Conservation (phyloP, 2,329 filamentous ascomycete species). For the Pezicula carpinea region DNA sequence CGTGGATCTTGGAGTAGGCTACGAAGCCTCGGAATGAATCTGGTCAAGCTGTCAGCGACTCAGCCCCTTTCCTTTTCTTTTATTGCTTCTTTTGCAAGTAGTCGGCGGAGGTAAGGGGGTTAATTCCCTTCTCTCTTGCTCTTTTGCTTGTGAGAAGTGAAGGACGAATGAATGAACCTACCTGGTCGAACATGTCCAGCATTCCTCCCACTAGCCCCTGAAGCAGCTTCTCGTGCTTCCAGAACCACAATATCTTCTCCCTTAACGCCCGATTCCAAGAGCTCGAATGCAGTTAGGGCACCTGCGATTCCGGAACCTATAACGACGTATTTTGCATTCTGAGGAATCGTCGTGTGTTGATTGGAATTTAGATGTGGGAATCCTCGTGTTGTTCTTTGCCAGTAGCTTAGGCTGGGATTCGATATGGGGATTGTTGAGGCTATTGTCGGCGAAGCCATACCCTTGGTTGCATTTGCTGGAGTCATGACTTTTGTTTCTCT, state of each 20-base stretch:
- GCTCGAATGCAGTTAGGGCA: slow-evolving; percentile 10
- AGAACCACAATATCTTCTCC: slow-evolving; percentile 26
- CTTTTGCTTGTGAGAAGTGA: neutral
- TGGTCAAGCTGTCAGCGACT: neutral
- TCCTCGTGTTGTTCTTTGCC: slow-evolving; percentile 40
- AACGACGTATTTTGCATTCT: slow-evolving; percentile 8
- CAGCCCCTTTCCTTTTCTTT: neutral
- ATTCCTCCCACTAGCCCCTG: slow-evolving; percentile 30
- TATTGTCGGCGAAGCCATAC: neutral
- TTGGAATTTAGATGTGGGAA: slow-evolving; percentile 38
- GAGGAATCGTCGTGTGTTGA: slow-evolving; percentile 24
- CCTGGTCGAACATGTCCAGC: slow-evolving; percentile 28
- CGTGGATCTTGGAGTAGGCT: slow-evolving; percentile 37
- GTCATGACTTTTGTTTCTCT: slow-evolving; percentile 4
- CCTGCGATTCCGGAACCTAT: slow-evolving; percentile 15
- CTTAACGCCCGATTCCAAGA: slow-evolving; percentile 14
- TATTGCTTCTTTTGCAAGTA: no score
- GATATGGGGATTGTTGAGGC: slow-evolving; percentile 14
- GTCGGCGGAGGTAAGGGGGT: no score
- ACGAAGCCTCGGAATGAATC: slow-evolving; percentile 44
- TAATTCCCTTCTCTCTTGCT: neutral
- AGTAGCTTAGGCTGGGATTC: slow-evolving; percentile 33
- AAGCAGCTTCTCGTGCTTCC: slow-evolving; percentile 28
- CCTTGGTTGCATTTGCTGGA: slow-evolving; percentile 5
- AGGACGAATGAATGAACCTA: slow-evolving; percentile 7